Base-by-base conservation (phyloP, 2,329 filamentous ascomycete genomes). In the Metarhizium guizhouense region DNA sequence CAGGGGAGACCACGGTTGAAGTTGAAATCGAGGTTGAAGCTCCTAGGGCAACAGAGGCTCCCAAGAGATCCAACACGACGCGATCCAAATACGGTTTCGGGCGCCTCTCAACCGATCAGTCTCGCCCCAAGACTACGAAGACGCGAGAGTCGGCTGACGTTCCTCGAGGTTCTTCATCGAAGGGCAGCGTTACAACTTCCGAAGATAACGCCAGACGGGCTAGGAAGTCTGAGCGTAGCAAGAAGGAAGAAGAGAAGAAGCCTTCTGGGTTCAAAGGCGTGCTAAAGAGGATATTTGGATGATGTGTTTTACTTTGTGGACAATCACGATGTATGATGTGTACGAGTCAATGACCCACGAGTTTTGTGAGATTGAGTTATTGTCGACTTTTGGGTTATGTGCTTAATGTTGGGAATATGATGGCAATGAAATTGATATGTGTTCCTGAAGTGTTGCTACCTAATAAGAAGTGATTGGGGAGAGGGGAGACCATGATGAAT, bases 221-320 rank as follows among this genome's bases (percentile, higher is more conserved):
- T 45, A 67, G 70, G 51, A 64, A 66, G 64, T 68, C 59, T 60
- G 68, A 56, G 64, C 65, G 61, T 69, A 69, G 59, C 70, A 70
- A 61, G 57, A 65, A 70, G 56, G 58, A 62, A 4, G 61, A 60
- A 55, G 62, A 64, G 49, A 65, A 71, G 58, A 68, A 69, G 56
- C 47, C 63, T 1, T 59, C 63, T 7, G 70, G 70, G 1, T 55
- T 74, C 54, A 68, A 67, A 57, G 68, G 65, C 8, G 61, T 66
- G n/a, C 65, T 74, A 42, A 74, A 70, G 65, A 70, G 66, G 57
- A 36, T 74, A 10, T 73, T 74, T 55, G 62, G 51, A 36, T 38
- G 47, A 20, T 45, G 16, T 20, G 25, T 25, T 51, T 54, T 45
- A 54, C 36, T 45, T 51, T 54, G 54, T 47, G 47, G 36, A 52